Evolutionary conservation across 441 rosid species (phyloP).

Genomic region (Gossypium aridum): DNA sequence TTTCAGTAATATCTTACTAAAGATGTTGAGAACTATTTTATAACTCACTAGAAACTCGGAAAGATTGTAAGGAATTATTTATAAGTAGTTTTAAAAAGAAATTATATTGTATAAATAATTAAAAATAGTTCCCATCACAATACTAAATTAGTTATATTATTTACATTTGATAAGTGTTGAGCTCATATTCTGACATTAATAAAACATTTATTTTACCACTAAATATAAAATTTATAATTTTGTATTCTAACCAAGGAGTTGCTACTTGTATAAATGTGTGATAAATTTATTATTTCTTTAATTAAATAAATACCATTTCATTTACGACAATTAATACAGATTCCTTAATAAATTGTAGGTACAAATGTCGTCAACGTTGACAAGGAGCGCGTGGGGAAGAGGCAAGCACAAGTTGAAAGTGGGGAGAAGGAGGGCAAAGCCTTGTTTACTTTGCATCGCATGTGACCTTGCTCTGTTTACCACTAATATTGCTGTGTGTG

Average conservation of each 20-base stretch:
- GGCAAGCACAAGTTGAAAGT: neutral
- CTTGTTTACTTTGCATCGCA: constrained; percentile 13
- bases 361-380: neutral
- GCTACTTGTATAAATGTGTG: too few relatives aligned
- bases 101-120: too few relatives aligned
- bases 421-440: neutral
- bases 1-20: neutral
- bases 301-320: too few relatives aligned
- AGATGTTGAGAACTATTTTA: neutral
- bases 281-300: too few relatives aligned
- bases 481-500: constrained; percentile 24
- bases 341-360: neutral
- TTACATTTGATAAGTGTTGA: too few relatives aligned
- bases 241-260: too few relatives aligned
- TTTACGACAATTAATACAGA: too few relatives aligned
- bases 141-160: too few relatives aligned
- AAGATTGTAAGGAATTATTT: neutral
- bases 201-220: too few relatives aligned
- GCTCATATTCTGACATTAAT: too few relatives aligned
- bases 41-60: neutral
- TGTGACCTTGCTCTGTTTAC: constrained; percentile 30
- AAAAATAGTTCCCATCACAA: too few relatives aligned
- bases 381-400: neutral
- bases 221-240: too few relatives aligned
- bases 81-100: neutral